Evolutionary conservation across 2,329 filamentous ascomycete species (phyloP).

Genomic region (Aspergillus sp.): DNA sequence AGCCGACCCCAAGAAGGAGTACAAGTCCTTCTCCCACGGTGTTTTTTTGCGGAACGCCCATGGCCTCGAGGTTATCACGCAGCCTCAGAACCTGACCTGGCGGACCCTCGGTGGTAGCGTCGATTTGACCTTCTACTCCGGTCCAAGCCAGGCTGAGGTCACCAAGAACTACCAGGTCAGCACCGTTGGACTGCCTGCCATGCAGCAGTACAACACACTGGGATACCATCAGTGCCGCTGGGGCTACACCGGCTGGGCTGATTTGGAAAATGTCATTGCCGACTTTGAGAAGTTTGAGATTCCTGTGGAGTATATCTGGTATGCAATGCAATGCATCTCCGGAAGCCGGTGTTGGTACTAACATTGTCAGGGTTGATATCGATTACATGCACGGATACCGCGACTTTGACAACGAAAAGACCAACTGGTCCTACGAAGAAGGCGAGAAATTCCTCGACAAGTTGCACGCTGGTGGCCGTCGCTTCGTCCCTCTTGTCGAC

Average conservation of each 20-base stretch:
- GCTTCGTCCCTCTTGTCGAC: conserved; percentile 57
- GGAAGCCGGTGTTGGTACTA: neutral
- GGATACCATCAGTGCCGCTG: conserved; percentile 80
- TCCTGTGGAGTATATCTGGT: conserved; percentile 49
- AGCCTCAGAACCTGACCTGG: conserved; percentile 62
- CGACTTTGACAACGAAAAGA: conserved; percentile 52
- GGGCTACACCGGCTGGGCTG: conserved; percentile 70
- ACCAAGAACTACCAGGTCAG: conserved; percentile 63
- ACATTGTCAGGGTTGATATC: conserved; percentile 34
- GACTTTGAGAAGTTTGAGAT: conserved; percentile 51
- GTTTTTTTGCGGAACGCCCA: conserved; percentile 73
- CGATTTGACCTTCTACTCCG: conserved; percentile 73
- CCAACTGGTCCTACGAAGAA: conserved; percentile 45
- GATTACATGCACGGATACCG: conserved; percentile 57
- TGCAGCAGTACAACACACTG: conserved; percentile 76
- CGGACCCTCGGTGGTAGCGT: conserved; percentile 67
- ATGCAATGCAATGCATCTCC: conserved; percentile 5
- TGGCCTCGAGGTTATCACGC: conserved; percentile 64
- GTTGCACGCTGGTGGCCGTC: conserved; percentile 49
- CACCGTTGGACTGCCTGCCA: conserved; percentile 62
- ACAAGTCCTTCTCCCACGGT: conserved; percentile 65
- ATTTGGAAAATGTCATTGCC: conserved; percentile 53
- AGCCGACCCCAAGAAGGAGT: conserved; percentile 47
- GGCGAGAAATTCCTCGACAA: conserved; percentile 47
- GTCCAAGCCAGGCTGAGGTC: conserved; percentile 61